Percentiles rank a stretch among this genome's conserved stretches.
These are phyloP conservation scores for Apiotrichum montevideense DNA, from an alignment of 1,284 basidiomycete species.

Conservation along the genomic window DNA sequence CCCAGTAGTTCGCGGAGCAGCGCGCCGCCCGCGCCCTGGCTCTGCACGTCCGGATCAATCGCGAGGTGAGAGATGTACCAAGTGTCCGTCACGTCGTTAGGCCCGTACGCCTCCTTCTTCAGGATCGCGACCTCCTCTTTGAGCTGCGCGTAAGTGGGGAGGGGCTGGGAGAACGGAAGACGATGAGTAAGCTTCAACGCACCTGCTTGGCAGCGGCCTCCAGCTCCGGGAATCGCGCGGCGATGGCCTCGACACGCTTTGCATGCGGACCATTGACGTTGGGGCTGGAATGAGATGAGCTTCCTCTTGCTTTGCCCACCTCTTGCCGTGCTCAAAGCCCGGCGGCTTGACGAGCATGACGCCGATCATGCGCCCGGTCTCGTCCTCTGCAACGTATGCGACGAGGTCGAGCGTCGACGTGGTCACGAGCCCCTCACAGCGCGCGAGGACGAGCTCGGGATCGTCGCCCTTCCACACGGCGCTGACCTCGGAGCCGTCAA, in stretches of 20 bases:
- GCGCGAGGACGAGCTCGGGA: background rate
- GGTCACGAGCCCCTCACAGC: background rate
- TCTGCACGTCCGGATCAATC: background rate
- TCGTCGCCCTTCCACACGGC: constrained; percentile 3
- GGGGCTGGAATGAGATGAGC: background rate
- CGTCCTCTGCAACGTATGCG: constrained; percentile 3
- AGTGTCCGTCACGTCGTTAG: constrained; percentile 6
- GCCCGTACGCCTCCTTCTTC: constrained; percentile 7
- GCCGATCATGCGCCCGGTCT: background rate
- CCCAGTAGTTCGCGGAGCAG: background rate
- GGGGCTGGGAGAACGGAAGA: too few relatives aligned
- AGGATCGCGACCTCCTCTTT: background rate
- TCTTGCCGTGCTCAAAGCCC: constrained; percentile 12
- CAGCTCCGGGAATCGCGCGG: background rate
- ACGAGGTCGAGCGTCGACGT: constrained; percentile 9
- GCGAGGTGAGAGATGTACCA: constrained; percentile 14
- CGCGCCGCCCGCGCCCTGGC: constrained; percentile 5
- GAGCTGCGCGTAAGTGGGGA: background rate
- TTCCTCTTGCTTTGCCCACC: constrained; percentile 1
- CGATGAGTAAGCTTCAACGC: background rate
- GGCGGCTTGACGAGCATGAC: constrained; percentile 15
- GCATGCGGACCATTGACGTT: constrained; percentile 10
- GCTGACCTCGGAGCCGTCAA: constrained; percentile 3
- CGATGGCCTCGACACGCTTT: background rate
- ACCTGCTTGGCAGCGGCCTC: background rate